Evolutionary conservation across 2,329 filamentous ascomycete genomes (phyloP).

Genomic region (Pseudogymnoascus sp.): DNA sequence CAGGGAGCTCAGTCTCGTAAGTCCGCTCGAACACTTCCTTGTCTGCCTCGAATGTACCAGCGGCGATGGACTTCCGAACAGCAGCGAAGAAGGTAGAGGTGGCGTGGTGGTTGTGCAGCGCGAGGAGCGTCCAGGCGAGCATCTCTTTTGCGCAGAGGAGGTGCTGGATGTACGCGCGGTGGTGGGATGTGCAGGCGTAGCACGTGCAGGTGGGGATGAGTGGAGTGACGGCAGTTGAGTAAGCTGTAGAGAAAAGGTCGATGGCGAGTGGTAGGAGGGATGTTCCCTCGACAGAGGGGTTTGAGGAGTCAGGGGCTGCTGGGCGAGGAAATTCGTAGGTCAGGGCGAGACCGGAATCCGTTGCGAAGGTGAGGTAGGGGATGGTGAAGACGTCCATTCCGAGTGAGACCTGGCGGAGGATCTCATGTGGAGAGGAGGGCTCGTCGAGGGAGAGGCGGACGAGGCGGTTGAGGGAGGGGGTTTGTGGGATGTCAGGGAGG

Average conservation of each 20-base stretch:
- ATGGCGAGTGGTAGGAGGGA: constrained; percentile 53
- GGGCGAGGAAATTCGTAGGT: constrained; percentile 64
- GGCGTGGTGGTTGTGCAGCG: constrained; percentile 80
- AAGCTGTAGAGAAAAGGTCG: constrained; percentile 64
- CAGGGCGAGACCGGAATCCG: constrained; percentile 80
- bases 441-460: constrained; percentile 69
- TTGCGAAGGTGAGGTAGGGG: constrained; percentile 65
- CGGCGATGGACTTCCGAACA: constrained; percentile 57
- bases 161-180: constrained; percentile 82
- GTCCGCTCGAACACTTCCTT: constrained; percentile 36
- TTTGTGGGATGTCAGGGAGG: constrained; percentile 57
- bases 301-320: not conserved
- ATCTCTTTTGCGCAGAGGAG: constrained; percentile 88
- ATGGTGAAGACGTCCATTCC: constrained; percentile 76
- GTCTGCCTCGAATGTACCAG: constrained; percentile 50
- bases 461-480: constrained; percentile 47
- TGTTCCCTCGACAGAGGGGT: constrained; percentile 13
- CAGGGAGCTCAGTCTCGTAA: constrained; percentile 68
- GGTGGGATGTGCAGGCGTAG: constrained; percentile 77
- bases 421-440: constrained; percentile 63
- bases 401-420: constrained; percentile 66
- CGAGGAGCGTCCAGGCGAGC: constrained; percentile 88
- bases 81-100: constrained; percentile 66
- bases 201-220: constrained; percentile 62
- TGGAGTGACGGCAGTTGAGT: constrained; percentile 57